Base-by-base conservation (phyloP, 345 rosid species). In the Melaleuca alternifolia region DNA sequence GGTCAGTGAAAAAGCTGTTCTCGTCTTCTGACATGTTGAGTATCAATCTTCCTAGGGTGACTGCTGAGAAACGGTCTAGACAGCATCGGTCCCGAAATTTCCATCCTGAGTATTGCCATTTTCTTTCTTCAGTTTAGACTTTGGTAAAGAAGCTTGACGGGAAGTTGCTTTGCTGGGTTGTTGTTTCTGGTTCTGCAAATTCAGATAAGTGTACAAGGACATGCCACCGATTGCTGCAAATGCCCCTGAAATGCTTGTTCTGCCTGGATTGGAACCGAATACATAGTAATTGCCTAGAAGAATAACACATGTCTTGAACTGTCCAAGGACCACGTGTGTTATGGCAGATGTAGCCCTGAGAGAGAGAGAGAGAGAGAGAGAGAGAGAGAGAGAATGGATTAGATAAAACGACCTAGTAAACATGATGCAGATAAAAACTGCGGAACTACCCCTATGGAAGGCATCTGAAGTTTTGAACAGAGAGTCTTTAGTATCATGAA, bases 281-380 rank as follows among this genome's bases (percentile, higher is more conserved):
- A 95, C 54, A 86, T 93, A 93, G 84, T 62, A 95, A 75, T 92
- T 95, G 54, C 97, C 96, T 1, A 95, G 92, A 84, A 95, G 94
- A 83, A 95, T 85, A 85, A 94, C 90, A 48, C 97, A 95, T 3
- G 97, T 95, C 90, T 95, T 95, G 91, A 95, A 95, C 88, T 95
- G 97, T 87, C 97, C 97, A 4, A 93, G 94, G 86, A 95, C 96
- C 5, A 95, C 96, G 24, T 94, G 97, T 28, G 97, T 91, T 53
- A 91, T 89, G 26, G 97, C 94, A 41, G 97, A 95, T 12, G 97
- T 95, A n/a, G 95, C 95, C 86, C 96, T 95, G 94, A 28, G 13
- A 51, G 41, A 82, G 71, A 41, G 8, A n/a, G 5, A 33, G n/a
- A 8, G 24, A 57, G 46, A 87, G 13, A 28, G 48, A 83, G 59